Base-by-base conservation (phyloP, 768 basidiomycete species). In the Termitomyces sp. region DNA sequence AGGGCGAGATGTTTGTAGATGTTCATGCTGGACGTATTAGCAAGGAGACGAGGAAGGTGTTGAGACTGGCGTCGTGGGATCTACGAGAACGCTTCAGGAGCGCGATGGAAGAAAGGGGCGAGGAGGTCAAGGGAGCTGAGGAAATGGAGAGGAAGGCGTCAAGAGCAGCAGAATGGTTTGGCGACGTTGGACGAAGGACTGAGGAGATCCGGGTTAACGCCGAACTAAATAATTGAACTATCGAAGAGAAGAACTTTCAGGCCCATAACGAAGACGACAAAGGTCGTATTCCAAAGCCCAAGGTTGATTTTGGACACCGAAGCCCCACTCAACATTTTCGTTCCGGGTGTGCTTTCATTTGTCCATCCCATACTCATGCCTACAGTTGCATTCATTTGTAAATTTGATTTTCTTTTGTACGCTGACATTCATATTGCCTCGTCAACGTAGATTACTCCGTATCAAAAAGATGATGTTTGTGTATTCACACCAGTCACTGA, bases 31-130 rank as follows among this genome's bases (percentile, higher is more conserved):
- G 76, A 45, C 79, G 96, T 22, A 81, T 98, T 42, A 76, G 85
- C 54, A 78, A 85, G 39, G 96, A 98, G 80, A 91, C 93, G 24
- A 82, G 96, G 66, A 98, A 98, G 76, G 96, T 99, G 48, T 75
- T 99, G 59, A 80, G 95, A 50, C 72, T 94, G 33, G 95, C 91
- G 20, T 86, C 89, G 22, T 98, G 93, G 93, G 95, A 98, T 71
- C 68, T 95, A 60, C 82, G 82, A 65, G 90, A 92, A 73, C 81
- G 88, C 45, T 96, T 94, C 78, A 80, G 84, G 58, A 76, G 74
- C 3, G 89, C 91, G 18, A 82, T 94, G 78, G 94, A 98, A 65
- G 87, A 89, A 69, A 76, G 85, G 46, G 81, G 78, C 39, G 82
- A 81, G 67, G 93, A 95, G 68, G 93, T 96, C 16, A 80, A 79